Percentiles rank a stretch among this genome's conserved stretches.
These are phyloP conservation scores for Yamadazyma olivae DNA, from an alignment of 805 yeast genomes.

Conservation along the genomic window DNA sequence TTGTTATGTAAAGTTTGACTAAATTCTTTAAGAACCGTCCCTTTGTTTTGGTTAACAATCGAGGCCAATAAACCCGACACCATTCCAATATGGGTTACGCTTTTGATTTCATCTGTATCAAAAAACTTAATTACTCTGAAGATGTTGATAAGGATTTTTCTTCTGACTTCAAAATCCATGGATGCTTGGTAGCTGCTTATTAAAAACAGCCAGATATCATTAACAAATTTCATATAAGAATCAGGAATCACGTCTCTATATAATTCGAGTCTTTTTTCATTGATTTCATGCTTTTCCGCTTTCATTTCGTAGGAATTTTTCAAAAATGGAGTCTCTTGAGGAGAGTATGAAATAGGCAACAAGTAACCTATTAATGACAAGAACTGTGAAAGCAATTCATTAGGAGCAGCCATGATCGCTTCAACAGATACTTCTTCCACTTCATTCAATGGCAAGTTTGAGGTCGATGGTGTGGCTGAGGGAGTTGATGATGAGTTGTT, in stretches of 20 bases:
- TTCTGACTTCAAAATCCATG: slow-evolving; percentile 63
- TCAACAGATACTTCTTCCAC: slow-evolving; percentile 48
- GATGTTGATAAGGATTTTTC: slow-evolving; percentile 52
- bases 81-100: slow-evolving; percentile 28
- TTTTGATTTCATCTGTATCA: slow-evolving; percentile 22
- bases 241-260: slow-evolving; percentile 21
- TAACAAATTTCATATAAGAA: slow-evolving; percentile 35
- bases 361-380: slow-evolving; percentile 55
- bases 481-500: not conserved
- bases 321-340: slow-evolving; percentile 28
- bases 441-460: not conserved
- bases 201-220: slow-evolving; percentile 49
- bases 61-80: slow-evolving; percentile 57
- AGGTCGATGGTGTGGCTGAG: not conserved
- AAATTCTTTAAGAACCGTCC: slow-evolving; percentile 12
- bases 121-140: slow-evolving; percentile 48
- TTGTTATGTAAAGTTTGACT: slow-evolving; percentile 9
- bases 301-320: slow-evolving; percentile 17
- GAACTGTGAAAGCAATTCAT: slow-evolving; percentile 54
- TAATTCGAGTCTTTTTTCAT: slow-evolving; percentile 29
- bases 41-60: slow-evolving; percentile 52
- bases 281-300: slow-evolving; percentile 22
- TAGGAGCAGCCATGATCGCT: slow-evolving; percentile 70
- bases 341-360: slow-evolving; percentile 47
- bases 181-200: slow-evolving; percentile 69